A percentile compares a stretch with the other conserved stretches of the same genome.
Conservation (phyloP, 352 stramenopile genomes). For the Globisporangium perplexum region DNA sequence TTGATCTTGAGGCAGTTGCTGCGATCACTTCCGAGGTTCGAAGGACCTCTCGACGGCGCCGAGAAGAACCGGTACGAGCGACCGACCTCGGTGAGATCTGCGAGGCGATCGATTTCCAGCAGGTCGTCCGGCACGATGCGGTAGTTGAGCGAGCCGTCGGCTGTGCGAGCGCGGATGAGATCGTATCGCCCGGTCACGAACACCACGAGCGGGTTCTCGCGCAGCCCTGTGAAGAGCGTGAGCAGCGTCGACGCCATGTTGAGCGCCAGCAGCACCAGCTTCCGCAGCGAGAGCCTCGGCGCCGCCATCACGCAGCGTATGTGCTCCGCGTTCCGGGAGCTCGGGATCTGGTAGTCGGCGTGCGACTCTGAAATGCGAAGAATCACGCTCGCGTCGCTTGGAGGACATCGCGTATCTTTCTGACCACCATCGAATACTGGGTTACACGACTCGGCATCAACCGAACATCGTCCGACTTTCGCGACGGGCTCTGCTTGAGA, state of each 20-base stretch:
- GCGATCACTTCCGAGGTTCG: slow-evolving; percentile 27
- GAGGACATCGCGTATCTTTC: too few relatives aligned
- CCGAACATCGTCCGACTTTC: too few relatives aligned
- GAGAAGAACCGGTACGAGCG: slow-evolving; percentile 43
- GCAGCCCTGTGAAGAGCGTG: slow-evolving; percentile 44
- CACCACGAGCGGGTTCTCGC: slow-evolving; percentile 49
- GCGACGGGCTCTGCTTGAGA: too few relatives aligned
- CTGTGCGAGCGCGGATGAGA: slow-evolving; percentile 27
- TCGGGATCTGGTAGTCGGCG: neutral
- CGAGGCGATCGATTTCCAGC: slow-evolving; percentile 1
- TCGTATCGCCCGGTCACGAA: slow-evolving; percentile 38
- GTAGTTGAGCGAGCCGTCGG: slow-evolving; percentile 8
- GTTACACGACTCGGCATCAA: too few relatives aligned
- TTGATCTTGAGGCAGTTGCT: slow-evolving; percentile 36
- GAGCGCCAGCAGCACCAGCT: slow-evolving; percentile 19
- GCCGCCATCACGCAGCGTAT: neutral
- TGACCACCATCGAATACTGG: too few relatives aligned
- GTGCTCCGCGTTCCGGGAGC: neutral
- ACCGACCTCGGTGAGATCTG: neutral
- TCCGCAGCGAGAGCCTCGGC: slow-evolving; percentile 4
- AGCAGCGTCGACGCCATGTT: slow-evolving; percentile 40
- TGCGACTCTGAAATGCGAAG: neutral
- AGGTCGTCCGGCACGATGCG: slow-evolving; percentile 4
- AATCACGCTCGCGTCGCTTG: too few relatives aligned
- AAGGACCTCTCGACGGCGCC: slow-evolving; percentile 18